phyloP scores from a whole-genome alignment of 2,329 filamentous ascomycete species.

The Cercospora citrullina region DNA sequence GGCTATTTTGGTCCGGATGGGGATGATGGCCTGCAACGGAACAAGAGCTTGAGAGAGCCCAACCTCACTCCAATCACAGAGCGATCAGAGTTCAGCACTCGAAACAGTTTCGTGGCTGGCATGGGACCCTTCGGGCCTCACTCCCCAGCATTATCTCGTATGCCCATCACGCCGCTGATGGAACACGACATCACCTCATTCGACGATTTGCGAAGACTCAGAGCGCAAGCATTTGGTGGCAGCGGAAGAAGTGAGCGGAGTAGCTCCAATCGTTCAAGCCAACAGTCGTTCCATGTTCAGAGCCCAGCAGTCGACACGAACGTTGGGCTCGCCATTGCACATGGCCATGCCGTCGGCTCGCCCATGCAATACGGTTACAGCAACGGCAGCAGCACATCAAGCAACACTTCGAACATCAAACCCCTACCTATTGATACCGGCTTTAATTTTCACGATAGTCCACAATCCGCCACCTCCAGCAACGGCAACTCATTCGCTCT shows the following conservation, averaged over 20 bases:
- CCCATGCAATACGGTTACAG: constrained; percentile 33
- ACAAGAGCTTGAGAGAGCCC: constrained; percentile 79
- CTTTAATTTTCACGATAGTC: constrained; percentile 24
- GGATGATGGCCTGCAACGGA: constrained; percentile 60
- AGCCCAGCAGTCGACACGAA: constrained; percentile 18
- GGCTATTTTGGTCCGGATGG: constrained; percentile 85
- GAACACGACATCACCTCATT: constrained; percentile 32
- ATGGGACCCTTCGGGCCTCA: constrained; percentile 59
- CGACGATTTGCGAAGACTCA: constrained; percentile 42
- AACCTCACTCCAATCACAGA: constrained; percentile 96
- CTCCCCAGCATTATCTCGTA: constrained; percentile 70
- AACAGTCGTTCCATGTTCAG: constrained; percentile 20
- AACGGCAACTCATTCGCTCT: constrained; percentile 22
- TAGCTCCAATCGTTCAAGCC: constrained; percentile 27
- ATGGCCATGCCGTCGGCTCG: constrained; percentile 25
- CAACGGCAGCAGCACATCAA: constrained; percentile 26
- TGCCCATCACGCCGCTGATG: constrained; percentile 40
- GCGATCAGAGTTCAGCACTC: constrained; percentile 90
- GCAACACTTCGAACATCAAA: constrained; percentile 19
- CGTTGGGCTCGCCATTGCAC: constrained; percentile 2
- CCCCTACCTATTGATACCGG: constrained; percentile 10
- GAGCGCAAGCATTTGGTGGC: constrained; percentile 58
- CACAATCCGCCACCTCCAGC: constrained; percentile 21
- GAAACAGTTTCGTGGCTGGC: constrained; percentile 77
- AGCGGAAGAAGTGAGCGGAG: constrained; percentile 29